Evolutionary conservation across 495 filamentous ascomycete genomes (phyloP).

Genomic region (Aspergillus avenaceus): DNA sequence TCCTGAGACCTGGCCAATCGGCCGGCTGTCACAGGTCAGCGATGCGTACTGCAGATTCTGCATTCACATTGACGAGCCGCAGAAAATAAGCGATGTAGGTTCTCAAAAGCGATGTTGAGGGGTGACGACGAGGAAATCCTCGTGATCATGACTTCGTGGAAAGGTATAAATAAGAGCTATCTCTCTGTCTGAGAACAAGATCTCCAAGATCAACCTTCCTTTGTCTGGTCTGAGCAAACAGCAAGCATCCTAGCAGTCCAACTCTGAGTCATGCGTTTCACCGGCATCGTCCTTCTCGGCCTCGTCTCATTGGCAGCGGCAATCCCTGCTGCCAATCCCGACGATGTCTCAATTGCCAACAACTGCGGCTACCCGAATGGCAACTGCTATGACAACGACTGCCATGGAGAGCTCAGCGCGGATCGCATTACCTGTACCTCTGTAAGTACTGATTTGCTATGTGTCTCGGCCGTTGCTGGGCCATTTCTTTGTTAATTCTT

Average conservation of each 20-base stretch:
- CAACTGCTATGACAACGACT: conserved; percentile 12
- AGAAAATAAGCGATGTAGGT: too few relatives aligned
- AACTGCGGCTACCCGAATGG: conserved; percentile 4
- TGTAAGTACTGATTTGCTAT: not conserved
- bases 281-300: not conserved
- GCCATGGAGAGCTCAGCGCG: conserved; percentile 5
- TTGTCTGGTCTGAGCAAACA: too few relatives aligned
- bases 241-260: too few relatives aligned
- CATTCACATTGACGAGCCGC: too few relatives aligned
- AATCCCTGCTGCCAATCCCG: not conserved
- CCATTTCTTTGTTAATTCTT: not conserved
- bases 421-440: conserved; percentile 5
- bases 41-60: not conserved
- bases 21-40: not conserved
- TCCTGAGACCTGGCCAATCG: too few relatives aligned
- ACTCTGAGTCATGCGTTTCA: not conserved
- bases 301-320: conserved; percentile 1
- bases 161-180: not conserved
- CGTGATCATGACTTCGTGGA: too few relatives aligned
- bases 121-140: too few relatives aligned
- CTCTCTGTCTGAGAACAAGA: too few relatives aligned
- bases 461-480: too few relatives aligned
- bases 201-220: too few relatives aligned
- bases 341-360: not conserved
- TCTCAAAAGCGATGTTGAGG: too few relatives aligned